Conservation (phyloP, 306 rosid genomes). For the Cucurbita maxima region DNA sequence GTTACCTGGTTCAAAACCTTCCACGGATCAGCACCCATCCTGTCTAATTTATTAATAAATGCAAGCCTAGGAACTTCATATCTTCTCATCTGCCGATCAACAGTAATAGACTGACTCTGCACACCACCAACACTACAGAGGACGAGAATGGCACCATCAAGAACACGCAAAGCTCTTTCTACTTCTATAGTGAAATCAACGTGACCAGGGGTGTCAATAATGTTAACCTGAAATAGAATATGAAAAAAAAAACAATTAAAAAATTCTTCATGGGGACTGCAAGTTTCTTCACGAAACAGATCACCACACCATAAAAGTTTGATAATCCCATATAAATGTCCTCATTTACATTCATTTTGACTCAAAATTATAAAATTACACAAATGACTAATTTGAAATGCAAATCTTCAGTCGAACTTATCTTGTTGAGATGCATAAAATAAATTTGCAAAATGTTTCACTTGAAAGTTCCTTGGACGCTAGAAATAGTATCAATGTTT, state of each 20-base stretch:
- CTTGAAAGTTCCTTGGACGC: neutral
- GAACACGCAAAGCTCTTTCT: constrained; percentile 95
- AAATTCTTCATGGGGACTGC: neutral
- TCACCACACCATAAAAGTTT: neutral
- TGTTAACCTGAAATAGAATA: constrained; percentile 60
- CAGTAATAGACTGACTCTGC: constrained; percentile 97
- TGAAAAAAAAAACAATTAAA: neutral
- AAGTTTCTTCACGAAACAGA: neutral
- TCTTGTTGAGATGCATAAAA: neutral
- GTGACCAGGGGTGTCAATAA: constrained; percentile 94
- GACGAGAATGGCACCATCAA: constrained; percentile 98
- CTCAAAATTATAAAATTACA: neutral
- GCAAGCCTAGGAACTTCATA: constrained; percentile 94
- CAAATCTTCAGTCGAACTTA: neutral
- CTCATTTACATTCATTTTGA: neutral
- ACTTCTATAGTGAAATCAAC: constrained; percentile 98
- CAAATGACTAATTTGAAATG: neutral
- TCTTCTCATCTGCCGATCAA: constrained; percentile 96
- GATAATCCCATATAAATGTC: neutral
- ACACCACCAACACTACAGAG: constrained; percentile 98
- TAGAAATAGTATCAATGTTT: neutral
- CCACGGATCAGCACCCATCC: constrained; percentile 99
- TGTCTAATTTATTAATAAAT: constrained; percentile 87
- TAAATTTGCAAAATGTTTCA: neutral
- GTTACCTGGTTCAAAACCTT: constrained; percentile 87